Conservation (phyloP, 2,329 filamentous ascomycete genomes). For the Raffaelea deltoideospora region DNA sequence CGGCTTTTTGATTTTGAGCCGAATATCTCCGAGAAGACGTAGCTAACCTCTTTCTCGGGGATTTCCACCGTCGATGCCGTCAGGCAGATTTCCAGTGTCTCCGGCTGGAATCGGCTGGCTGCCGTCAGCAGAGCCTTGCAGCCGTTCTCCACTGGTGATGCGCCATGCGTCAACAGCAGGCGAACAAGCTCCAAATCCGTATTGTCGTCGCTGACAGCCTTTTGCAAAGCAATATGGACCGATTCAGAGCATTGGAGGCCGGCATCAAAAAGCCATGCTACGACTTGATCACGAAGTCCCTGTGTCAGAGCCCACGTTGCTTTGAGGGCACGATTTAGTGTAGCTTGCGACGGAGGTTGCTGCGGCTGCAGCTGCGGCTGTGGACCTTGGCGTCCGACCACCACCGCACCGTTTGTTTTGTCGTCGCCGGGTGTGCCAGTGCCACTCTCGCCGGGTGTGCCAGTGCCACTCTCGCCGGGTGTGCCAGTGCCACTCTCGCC, state of each 20-base stretch:
- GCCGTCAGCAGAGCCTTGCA: conserved; percentile 38
- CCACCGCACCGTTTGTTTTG: no score
- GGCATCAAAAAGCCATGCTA: conserved; percentile 35
- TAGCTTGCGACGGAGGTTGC: conserved; percentile 24
- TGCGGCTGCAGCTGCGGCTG: neutral
- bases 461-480: no score
- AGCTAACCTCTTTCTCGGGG: conserved; percentile 25
- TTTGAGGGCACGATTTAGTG: conserved; percentile 34
- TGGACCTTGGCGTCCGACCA: no score
- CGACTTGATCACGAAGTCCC: conserved; percentile 30
- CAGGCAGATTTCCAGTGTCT: conserved; percentile 27
- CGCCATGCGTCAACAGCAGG: conserved; percentile 33
- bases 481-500: no score
- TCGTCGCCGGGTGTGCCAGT: no score
- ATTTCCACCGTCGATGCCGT: conserved; percentile 21
- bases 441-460: no score
- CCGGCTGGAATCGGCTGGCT: conserved; percentile 21
- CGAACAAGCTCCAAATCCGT: conserved; percentile 30
- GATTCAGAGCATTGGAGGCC: conserved; percentile 32
- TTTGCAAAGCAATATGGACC: conserved; percentile 32
- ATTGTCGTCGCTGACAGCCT: conserved; percentile 34
- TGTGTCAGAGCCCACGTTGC: conserved; percentile 35
- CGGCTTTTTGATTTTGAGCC: conserved; percentile 18
- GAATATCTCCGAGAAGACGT: conserved; percentile 30
- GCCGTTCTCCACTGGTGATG: conserved; percentile 33